Evolutionary conservation across 2,329 filamentous ascomycete genomes (phyloP).

Genomic region (Podosphaera leucotricha): DNA sequence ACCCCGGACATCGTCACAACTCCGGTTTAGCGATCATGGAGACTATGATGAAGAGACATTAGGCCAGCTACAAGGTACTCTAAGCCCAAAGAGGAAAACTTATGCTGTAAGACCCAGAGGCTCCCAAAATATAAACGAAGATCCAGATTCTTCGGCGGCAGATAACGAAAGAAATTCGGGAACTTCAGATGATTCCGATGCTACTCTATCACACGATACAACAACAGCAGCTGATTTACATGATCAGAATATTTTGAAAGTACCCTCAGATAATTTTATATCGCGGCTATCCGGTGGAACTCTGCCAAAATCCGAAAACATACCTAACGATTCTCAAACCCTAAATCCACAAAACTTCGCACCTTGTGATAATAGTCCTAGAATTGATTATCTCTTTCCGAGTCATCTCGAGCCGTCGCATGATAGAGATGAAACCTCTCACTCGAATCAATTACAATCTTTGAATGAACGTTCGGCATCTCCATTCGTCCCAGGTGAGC

Average conservation of each 20-base stretch:
- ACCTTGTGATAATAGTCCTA: too few species aligned
- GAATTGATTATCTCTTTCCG: too few species aligned
- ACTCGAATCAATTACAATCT: neutral
- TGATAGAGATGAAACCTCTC: neutral
- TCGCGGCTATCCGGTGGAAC: neutral
- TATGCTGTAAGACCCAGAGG: slow-evolving; percentile 6
- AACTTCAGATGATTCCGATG: slow-evolving; percentile 13
- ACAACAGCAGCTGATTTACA: neutral
- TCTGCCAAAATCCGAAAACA: neutral
- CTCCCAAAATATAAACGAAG: slow-evolving; percentile 3
- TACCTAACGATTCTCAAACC: neutral
- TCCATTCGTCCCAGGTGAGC: slow-evolving; percentile 17
- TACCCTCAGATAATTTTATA: neutral
- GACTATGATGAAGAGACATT: slow-evolving; percentile 12
- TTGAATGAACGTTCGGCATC: slow-evolving; percentile 4
- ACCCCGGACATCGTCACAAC: slow-evolving; percentile 15
- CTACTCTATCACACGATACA: slow-evolving; percentile 7
- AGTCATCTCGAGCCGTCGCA: neutral
- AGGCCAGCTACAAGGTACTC: slow-evolving; percentile 9
- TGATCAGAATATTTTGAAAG: neutral
- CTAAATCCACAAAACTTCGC: too few species aligned
- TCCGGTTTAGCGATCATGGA: slow-evolving; percentile 14
- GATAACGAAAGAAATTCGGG: slow-evolving; percentile 14
- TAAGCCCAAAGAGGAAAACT: slow-evolving; percentile 5
- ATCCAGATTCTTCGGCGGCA: slow-evolving; percentile 10